A percentile compares a stretch with the other conserved stretches of the same genome.
Evolutionary conservation across 1,139 yeast genomes (phyloP).

Genomic region (Trichomonascaceae sp.): DNA sequence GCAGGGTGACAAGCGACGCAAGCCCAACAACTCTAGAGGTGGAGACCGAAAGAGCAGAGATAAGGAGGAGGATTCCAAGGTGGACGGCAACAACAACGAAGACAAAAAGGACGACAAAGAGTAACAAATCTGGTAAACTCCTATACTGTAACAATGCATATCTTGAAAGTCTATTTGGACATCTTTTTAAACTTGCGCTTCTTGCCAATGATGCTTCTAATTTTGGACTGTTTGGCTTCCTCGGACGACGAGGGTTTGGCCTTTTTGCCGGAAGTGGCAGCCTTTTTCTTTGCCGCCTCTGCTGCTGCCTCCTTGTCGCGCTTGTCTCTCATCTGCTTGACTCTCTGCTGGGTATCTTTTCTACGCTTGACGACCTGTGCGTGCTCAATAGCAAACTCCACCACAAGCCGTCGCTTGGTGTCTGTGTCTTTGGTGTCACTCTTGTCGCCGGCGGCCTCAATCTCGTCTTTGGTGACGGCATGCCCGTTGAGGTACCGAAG

Average conservation of each 20-base stretch:
- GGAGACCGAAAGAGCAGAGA: not conserved
- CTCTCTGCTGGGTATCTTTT: conserved; percentile 35
- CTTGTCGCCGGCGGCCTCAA: conserved; percentile 39
- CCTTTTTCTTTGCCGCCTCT: conserved; percentile 15
- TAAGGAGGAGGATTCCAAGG: not conserved
- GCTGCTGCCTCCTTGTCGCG: conserved; percentile 21
- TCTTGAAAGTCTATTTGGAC: conserved; percentile 2
- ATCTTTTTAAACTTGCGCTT: conserved; percentile 18
- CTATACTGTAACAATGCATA: no score
- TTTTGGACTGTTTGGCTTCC: conserved; percentile 7
- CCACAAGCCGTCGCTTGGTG: conserved; percentile 67
- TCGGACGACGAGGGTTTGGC: conserved; percentile 7
- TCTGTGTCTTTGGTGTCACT: conserved; percentile 29
- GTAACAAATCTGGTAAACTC: no score
- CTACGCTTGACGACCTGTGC: conserved; percentile 89
- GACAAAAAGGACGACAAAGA: no score
- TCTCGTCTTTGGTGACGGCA: conserved; percentile 59
- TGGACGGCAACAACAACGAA: no score
- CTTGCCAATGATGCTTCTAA: conserved; percentile 16
- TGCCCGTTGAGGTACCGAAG: conserved; percentile 96
- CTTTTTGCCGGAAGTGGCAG: conserved; percentile 30
- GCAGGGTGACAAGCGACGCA: conserved; percentile 2
- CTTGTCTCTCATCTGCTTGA: conserved; percentile 14
- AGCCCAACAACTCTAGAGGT: not conserved
- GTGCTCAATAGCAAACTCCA: conserved; percentile 91